A percentile compares a stretch with the other conserved stretches of the same genome.
These are phyloP conservation scores for Vanderwaltozyma polyspora DNA, from an alignment of 805 yeast genomes.

Conservation along the genomic window DNA sequence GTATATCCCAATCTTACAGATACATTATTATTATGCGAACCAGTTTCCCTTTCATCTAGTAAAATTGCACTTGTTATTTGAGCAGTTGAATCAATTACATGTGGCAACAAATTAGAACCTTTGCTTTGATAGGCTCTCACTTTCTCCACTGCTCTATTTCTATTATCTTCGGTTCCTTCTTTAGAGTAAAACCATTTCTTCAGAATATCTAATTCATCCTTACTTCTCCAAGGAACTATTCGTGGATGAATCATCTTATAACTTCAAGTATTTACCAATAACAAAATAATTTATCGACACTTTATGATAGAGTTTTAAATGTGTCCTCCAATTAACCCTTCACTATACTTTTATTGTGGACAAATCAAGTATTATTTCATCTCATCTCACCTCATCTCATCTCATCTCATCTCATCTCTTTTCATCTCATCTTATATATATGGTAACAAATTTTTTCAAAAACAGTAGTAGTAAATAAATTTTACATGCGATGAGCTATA, in stretches of 20 bases:
- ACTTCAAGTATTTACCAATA: background rate
- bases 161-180: slow-evolving; percentile 7
- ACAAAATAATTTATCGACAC: too few relatives aligned
- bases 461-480: too few relatives aligned
- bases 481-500: too few relatives aligned
- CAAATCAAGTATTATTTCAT: background rate
- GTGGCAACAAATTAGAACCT: slow-evolving; percentile 50
- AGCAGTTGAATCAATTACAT: slow-evolving; percentile 58
- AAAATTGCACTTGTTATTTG: slow-evolving; percentile 41
- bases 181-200: slow-evolving; percentile 43
- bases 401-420: background rate
- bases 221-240: slow-evolving; percentile 30
- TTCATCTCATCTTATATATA: background rate
- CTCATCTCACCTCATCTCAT: background rate
- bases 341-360: background rate
- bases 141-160: slow-evolving; percentile 38
- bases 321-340: background rate
- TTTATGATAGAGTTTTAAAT: too few relatives aligned
- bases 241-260: slow-evolving; percentile 12
- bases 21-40: slow-evolving; percentile 21
- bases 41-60: slow-evolving; percentile 27
- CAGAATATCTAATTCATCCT: slow-evolving; percentile 35
- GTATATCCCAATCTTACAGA: slow-evolving; percentile 45
- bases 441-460: too few relatives aligned
- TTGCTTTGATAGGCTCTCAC: slow-evolving; percentile 46